A percentile compares a stretch with the other conserved stretches of the same genome.
These are phyloP conservation scores for Aspergillus sp. DNA, from an alignment of 2,329 filamentous ascomycete genomes.

Conservation along the genomic window DNA sequence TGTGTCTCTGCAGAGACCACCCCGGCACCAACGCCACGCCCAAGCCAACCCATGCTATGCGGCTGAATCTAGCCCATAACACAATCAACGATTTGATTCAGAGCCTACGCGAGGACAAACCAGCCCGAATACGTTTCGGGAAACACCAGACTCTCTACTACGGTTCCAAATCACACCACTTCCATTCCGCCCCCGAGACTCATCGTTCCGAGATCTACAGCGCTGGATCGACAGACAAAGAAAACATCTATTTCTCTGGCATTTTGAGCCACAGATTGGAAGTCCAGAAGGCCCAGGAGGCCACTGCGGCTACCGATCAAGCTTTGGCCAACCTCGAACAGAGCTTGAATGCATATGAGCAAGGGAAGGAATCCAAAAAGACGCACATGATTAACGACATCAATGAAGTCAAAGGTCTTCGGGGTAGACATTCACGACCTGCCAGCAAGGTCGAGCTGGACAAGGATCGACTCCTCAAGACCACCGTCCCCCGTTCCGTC, in stretches of 20 bases:
- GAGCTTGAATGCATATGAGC: slow-evolving; percentile 51
- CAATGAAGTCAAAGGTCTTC: slow-evolving; percentile 30
- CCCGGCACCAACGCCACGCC: slow-evolving; percentile 19
- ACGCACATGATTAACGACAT: slow-evolving; percentile 32
- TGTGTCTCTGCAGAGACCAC: slow-evolving; percentile 32
- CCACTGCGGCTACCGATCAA: slow-evolving; percentile 49
- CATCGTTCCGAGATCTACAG: slow-evolving; percentile 53
- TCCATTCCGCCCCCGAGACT: slow-evolving; percentile 46
- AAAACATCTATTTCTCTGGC: slow-evolving; percentile 48
- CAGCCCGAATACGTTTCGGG: slow-evolving; percentile 40
- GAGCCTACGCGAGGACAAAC: slow-evolving; percentile 34
- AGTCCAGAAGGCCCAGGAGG: slow-evolving; percentile 48
- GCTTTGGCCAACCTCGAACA: slow-evolving; percentile 53
- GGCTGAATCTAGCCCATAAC: slow-evolving; percentile 37
- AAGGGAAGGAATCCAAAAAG: slow-evolving; percentile 55
- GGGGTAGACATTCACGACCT: slow-evolving; percentile 23
- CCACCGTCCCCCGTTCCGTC: slow-evolving; percentile 30
- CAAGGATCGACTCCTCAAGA: slow-evolving; percentile 36
- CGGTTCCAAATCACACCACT: slow-evolving; percentile 48
- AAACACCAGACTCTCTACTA: slow-evolving; percentile 49
- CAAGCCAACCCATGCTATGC: slow-evolving; percentile 39
- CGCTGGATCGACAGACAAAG: slow-evolving; percentile 30
- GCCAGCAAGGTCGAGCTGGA: slow-evolving; percentile 33
- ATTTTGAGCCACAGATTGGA: slow-evolving; percentile 50
- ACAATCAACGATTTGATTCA: slow-evolving; percentile 41